phyloP scores from a whole-genome alignment of 73 alveolate species.

The Vitrella brassicaformis region DNA sequence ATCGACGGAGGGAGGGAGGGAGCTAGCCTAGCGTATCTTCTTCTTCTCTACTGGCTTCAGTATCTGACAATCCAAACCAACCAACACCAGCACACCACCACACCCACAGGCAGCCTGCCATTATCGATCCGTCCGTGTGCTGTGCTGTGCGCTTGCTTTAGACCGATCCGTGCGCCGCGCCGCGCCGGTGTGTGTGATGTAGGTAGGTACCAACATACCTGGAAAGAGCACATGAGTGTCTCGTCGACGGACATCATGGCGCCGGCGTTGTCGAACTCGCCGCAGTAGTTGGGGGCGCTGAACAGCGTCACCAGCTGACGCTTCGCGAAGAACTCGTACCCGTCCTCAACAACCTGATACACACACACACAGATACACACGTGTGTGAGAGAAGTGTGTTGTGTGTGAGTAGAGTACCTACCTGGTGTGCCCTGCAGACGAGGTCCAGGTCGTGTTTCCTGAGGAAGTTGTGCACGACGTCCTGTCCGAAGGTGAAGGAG shows the following conservation, averaged over 20 bases:
- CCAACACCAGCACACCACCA: background rate
- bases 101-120: no score
- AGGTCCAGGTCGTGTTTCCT: slow-evolving; percentile 85
- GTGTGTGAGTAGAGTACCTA: slow-evolving; percentile 8
- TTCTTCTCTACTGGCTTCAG: background rate
- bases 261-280: slow-evolving; percentile 90
- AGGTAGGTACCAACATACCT: background rate
- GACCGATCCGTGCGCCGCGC: background rate
- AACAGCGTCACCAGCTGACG: slow-evolving; percentile 89
- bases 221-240: background rate
- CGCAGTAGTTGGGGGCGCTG: slow-evolving; percentile 97
- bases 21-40: no score
- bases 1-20: no score
- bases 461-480: slow-evolving; percentile 73
- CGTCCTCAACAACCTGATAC: slow-evolving; percentile 90
- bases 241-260: slow-evolving; percentile 47
- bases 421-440: slow-evolving; percentile 95
- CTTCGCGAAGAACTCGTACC: slow-evolving; percentile 94
- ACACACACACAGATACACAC: background rate
- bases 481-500: slow-evolving; percentile 79
- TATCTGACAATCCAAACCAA: background rate
- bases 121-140: no score
- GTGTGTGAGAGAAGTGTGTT: background rate
- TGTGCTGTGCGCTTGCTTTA: background rate
- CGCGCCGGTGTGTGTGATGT: background rate